phyloP scores from a whole-genome alignment of 2,329 filamentous ascomycete genomes.

The Aspergillus brasiliensis region DNA sequence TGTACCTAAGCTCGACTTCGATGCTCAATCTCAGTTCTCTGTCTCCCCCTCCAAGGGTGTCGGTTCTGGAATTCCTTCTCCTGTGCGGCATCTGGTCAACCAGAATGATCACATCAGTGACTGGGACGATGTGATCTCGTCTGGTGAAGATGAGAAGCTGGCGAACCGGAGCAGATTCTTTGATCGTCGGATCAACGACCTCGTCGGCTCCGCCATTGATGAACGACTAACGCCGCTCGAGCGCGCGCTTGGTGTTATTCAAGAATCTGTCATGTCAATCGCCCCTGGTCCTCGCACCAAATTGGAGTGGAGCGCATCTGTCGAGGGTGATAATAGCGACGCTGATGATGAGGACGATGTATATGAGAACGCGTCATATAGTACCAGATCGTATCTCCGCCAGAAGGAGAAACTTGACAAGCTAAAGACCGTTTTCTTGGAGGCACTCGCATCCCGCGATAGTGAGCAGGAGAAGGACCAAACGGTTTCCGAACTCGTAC shows the following conservation, averaged over 20 bases:
- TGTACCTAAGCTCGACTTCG: constrained; percentile 42
- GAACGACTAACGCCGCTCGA: constrained; percentile 79
- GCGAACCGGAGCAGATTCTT: constrained; percentile 83
- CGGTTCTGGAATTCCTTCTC: constrained; percentile 56
- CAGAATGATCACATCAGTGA: constrained; percentile 72
- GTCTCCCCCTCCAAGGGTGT: constrained; percentile 65
- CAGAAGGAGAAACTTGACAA: constrained; percentile 77
- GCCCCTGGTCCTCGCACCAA: constrained; percentile 59
- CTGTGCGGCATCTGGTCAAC: constrained; percentile 65
- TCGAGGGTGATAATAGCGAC: constrained; percentile 76
- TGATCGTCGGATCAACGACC: constrained; percentile 81
- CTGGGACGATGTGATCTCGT: constrained; percentile 85
- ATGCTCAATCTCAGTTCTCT: constrained; percentile 47
- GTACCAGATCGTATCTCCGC: constrained; percentile 71
- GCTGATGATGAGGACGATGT: constrained; percentile 92
- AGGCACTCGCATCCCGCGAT: constrained; percentile 61
- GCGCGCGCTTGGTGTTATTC: constrained; percentile 73
- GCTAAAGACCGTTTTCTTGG: constrained; percentile 67
- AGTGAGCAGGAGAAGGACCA: constrained; percentile 28
- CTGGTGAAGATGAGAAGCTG: constrained; percentile 80
- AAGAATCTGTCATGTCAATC: constrained; percentile 65
- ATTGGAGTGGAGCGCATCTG: constrained; percentile 66
- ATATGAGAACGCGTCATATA: constrained; percentile 54
- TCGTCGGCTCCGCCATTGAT: constrained; percentile 77
- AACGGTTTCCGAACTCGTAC: constrained; percentile 38